Conservation (phyloP, 2,329 filamentous ascomycete genomes). For the Aspergillus clavatus region DNA sequence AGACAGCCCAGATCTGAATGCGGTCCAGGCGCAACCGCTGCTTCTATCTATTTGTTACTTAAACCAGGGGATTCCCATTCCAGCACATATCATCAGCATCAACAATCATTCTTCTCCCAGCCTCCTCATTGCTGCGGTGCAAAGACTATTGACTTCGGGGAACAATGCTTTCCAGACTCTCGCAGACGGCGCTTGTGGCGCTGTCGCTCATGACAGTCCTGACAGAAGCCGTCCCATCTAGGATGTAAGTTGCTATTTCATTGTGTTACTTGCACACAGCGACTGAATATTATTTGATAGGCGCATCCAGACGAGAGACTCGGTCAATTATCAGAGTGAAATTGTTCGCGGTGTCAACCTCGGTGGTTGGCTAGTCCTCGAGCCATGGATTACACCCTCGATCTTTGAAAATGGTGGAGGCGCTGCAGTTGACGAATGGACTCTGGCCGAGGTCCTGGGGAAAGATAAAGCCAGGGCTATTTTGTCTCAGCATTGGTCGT, state of each 20-base stretch:
- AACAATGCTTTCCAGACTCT: conserved; percentile 23
- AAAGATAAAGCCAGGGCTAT: conserved; percentile 44
- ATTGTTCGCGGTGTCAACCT: conserved; percentile 63
- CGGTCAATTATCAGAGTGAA: conserved; percentile 48
- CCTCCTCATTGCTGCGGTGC: conserved; percentile 29
- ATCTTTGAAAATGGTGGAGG: conserved; percentile 50
- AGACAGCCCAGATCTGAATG: conserved; percentile 13
- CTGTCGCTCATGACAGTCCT: conserved; percentile 21
- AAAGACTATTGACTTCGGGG: conserved; percentile 10
- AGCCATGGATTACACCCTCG: conserved; percentile 61
- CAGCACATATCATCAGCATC: conserved; percentile 15
- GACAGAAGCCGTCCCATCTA: neutral
- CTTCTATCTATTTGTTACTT: conserved; percentile 24
- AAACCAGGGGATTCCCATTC: conserved; percentile 27
- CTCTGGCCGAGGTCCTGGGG: conserved; percentile 48
- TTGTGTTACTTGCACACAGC: too few species aligned
- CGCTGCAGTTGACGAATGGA: conserved; percentile 55
- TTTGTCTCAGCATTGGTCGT: conserved; percentile 55
- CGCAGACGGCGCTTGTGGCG: conserved; percentile 23
- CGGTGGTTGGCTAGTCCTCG: conserved; percentile 60
- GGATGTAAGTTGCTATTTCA: neutral
- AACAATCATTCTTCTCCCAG: conserved; percentile 20
- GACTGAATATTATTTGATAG: conserved; percentile 15
- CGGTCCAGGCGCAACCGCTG: conserved; percentile 8
- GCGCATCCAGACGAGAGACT: conserved; percentile 22